Evolutionary conservation across 805 yeast species (phyloP).

Genomic region (Nakazawaea ishiwadae): DNA sequence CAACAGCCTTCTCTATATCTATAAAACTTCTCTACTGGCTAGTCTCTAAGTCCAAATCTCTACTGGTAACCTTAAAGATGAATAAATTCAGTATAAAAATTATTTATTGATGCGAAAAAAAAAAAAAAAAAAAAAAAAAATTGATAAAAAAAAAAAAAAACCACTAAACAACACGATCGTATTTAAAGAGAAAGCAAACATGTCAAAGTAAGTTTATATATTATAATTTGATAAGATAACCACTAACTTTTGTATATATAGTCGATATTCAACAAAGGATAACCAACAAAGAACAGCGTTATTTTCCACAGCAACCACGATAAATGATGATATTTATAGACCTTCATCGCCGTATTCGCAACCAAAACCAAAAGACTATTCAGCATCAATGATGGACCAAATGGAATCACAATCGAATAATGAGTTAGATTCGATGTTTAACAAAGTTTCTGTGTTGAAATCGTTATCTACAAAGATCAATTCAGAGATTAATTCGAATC

Average conservation of each 20-base stretch:
- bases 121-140: constrained; percentile 1
- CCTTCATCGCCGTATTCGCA: constrained; percentile 38
- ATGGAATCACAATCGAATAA: constrained; percentile 66
- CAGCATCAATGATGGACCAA: constrained; percentile 51
- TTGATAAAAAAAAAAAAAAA: not conserved
- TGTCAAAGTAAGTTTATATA: constrained; percentile 8
- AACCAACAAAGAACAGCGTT: constrained; percentile 7
- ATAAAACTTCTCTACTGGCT: too few relatives aligned
- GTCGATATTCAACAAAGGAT: constrained; percentile 11
- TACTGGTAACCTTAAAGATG: too few relatives aligned
- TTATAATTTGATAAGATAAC: not conserved
- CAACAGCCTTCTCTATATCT: too few relatives aligned
- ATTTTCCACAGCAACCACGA: constrained; percentile 6
- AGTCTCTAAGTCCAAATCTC: too few relatives aligned
- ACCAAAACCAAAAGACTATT: constrained; percentile 31
- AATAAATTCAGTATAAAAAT: not conserved
- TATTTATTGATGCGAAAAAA: not conserved
- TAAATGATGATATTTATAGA: constrained; percentile 14
- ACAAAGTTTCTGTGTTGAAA: constrained; percentile 51
- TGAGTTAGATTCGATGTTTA: constrained; percentile 47
- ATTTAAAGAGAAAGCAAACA: not conserved
- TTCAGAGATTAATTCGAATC: constrained; percentile 46
- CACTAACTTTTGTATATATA: not conserved
- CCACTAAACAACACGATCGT: not conserved
- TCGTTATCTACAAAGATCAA: constrained; percentile 56